A percentile compares a stretch with the other conserved stretches of the same genome.
Evolutionary conservation across 805 yeast species (phyloP).

Genomic region (Nakazawaea ambrosiae): DNA sequence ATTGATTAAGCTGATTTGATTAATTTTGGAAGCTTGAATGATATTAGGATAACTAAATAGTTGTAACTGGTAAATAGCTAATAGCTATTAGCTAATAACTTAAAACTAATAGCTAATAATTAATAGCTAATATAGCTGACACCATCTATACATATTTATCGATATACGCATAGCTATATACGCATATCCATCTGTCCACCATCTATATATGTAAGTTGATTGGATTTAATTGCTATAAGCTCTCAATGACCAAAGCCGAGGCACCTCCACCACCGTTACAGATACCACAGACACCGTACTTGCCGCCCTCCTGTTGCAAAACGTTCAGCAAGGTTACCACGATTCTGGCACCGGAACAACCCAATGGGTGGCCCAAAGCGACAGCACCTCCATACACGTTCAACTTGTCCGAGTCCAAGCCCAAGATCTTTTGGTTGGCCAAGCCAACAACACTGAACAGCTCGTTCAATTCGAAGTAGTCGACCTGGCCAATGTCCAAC

Average conservation of each 20-base stretch:
- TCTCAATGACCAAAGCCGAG: constrained; percentile 83
- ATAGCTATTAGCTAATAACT: too few relatives aligned
- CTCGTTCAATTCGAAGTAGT: constrained; percentile 93
- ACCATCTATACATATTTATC: too few relatives aligned
- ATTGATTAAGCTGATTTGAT: too few relatives aligned
- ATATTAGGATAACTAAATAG: too few relatives aligned
- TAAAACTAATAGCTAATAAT: too few relatives aligned
- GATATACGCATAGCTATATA: too few relatives aligned
- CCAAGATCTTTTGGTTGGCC: constrained; percentile 72
- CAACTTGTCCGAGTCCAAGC: constrained; percentile 57
- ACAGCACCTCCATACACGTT: constrained; percentile 96
- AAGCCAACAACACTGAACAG: constrained; percentile 96
- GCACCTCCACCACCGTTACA: constrained; percentile 99
- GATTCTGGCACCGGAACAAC: constrained; percentile 94
- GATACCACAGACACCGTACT: constrained; percentile 89
- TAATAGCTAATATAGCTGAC: too few relatives aligned
- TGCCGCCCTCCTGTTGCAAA: constrained; percentile 77
- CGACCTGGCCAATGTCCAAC: constrained; percentile 58
- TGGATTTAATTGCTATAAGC: constrained; percentile 12
- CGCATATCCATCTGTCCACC: too few relatives aligned
- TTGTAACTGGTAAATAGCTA: too few relatives aligned
- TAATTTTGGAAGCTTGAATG: too few relatives aligned
- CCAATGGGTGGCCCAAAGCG: constrained; percentile 92
- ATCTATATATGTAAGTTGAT: too few relatives aligned
- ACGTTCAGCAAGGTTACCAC: constrained; percentile 81